Conservation (phyloP, 176 grass and related monocot genomes). For the Musa beccarii region DNA sequence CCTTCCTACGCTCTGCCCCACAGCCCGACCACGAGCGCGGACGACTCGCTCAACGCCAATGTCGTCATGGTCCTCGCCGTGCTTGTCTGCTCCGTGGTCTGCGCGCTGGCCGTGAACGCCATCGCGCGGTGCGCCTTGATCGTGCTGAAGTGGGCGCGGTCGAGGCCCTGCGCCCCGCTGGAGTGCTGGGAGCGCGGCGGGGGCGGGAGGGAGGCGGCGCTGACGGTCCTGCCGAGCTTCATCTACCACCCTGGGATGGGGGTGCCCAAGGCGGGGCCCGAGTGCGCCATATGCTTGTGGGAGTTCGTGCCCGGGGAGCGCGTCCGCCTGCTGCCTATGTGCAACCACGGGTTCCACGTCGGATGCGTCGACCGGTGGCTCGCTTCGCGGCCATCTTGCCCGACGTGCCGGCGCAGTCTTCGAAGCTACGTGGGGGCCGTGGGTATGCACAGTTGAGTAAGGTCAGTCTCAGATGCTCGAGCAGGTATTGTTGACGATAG, state of each 20-base stretch:
- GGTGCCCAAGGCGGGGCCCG: not conserved
- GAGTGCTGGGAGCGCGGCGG: not conserved
- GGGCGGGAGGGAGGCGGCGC: not conserved
- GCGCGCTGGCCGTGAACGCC: not conserved
- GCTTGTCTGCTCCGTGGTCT: not conserved
- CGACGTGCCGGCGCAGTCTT: slow-evolving; percentile 6
- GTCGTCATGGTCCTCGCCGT: slow-evolving; percentile 5
- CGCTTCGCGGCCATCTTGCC: not conserved
- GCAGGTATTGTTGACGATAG: too few species aligned
- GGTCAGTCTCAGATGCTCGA: not conserved
- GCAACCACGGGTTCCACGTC: slow-evolving; percentile 13
- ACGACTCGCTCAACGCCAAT: not conserved
- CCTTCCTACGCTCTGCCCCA: not conserved
- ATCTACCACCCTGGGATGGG: not conserved
- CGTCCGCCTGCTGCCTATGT: slow-evolving; percentile 5
- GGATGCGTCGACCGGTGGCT: slow-evolving; percentile 10
- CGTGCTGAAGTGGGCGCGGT: not conserved
- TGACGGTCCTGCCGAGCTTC: not conserved
- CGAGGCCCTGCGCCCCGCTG: not conserved
- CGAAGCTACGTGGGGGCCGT: not conserved
- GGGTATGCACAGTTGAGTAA: not conserved
- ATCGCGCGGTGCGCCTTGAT: not conserved
- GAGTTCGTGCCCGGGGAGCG: slow-evolving; percentile 1
- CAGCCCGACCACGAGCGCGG: not conserved
- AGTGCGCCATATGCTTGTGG: slow-evolving; percentile 8